Evolutionary conservation across 208 protist species (phyloP).

Genomic region (Trypanosoma melophagium): DNA sequence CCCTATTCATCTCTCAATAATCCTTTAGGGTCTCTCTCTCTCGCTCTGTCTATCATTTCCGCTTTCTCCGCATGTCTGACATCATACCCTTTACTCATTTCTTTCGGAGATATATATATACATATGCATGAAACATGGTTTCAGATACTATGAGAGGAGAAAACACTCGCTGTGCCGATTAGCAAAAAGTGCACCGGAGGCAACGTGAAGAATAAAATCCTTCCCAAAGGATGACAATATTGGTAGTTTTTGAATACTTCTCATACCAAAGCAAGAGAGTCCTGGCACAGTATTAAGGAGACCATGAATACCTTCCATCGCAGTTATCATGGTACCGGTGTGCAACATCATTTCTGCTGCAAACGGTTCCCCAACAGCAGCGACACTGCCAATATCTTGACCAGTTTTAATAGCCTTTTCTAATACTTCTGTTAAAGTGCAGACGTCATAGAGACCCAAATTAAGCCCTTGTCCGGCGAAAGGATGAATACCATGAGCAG

Average conservation of each 20-base stretch:
- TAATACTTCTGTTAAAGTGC: constrained; percentile 59
- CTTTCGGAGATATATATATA: neutral
- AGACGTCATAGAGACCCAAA: constrained; percentile 88
- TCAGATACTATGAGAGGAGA: constrained; percentile 21
- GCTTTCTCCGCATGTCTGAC: neutral
- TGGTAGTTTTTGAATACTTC: constrained; percentile 57
- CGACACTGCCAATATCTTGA: constrained; percentile 76
- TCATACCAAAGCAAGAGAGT: constrained; percentile 68
- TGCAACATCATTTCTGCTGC: constrained; percentile 73
- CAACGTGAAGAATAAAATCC: constrained; percentile 73
- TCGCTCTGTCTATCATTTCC: neutral
- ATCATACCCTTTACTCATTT: neutral
- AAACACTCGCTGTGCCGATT: constrained; percentile 48
- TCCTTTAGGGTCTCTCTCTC: neutral
- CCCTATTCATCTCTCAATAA: no score
- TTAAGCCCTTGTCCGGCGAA: constrained; percentile 93
- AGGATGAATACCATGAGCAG: constrained; percentile 91
- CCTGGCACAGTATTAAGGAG: constrained; percentile 48
- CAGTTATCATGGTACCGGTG: constrained; percentile 70
- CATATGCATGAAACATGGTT: constrained; percentile 16
- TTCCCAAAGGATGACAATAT: constrained; percentile 73
- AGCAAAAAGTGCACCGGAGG: constrained; percentile 74
- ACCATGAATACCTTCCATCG: constrained; percentile 79
- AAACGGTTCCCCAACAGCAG: constrained; percentile 72
- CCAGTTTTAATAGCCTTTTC: constrained; percentile 64